Conservation (phyloP, 2,329 filamentous ascomycete genomes). For the Hirsutella thompsonii region DNA sequence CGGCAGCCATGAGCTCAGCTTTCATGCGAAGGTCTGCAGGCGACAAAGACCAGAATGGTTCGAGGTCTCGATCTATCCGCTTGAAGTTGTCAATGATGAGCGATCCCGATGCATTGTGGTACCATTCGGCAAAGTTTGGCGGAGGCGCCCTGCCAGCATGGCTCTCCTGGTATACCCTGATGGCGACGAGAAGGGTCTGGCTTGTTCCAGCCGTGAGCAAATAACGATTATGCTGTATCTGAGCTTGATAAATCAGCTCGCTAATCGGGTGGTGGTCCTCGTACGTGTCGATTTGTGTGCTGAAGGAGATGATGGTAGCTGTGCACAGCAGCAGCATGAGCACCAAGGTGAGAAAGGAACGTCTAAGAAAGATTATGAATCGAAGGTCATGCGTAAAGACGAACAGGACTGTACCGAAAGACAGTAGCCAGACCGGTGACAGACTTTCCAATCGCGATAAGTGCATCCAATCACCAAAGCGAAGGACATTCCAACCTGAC, state of each 20-base stretch:
- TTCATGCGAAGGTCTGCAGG: constrained; percentile 55
- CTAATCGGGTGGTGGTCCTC: constrained; percentile 30
- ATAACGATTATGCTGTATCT: constrained; percentile 36
- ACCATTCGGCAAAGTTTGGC: constrained; percentile 77
- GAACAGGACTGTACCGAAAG: constrained; percentile 28
- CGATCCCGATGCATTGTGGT: constrained; percentile 60
- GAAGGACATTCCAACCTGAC: constrained; percentile 20
- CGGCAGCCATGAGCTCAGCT: constrained; percentile 23
- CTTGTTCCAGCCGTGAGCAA: constrained; percentile 32
- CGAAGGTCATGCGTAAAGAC: constrained; percentile 29
- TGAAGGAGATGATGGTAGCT: constrained; percentile 22
- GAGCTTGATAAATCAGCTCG: constrained; percentile 33
- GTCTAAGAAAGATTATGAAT: constrained; percentile 27
- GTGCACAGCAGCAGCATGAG: constrained; percentile 23
- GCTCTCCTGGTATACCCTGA: constrained; percentile 34
- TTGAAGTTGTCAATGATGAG: constrained; percentile 70
- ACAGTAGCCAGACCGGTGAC: constrained; percentile 24
- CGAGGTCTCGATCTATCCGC: constrained; percentile 60
- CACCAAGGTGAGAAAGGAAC: constrained; percentile 24
- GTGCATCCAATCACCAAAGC: constrained; percentile 33
- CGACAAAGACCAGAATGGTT: constrained; percentile 65
- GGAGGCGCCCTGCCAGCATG: constrained; percentile 58
- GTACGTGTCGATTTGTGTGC: constrained; percentile 17
- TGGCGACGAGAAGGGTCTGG: constrained; percentile 31
- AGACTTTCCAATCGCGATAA: constrained; percentile 22